Evolutionary conservation across 805 yeast genomes (phyloP).

Genomic region (Saturnispora kantuleensis): DNA sequence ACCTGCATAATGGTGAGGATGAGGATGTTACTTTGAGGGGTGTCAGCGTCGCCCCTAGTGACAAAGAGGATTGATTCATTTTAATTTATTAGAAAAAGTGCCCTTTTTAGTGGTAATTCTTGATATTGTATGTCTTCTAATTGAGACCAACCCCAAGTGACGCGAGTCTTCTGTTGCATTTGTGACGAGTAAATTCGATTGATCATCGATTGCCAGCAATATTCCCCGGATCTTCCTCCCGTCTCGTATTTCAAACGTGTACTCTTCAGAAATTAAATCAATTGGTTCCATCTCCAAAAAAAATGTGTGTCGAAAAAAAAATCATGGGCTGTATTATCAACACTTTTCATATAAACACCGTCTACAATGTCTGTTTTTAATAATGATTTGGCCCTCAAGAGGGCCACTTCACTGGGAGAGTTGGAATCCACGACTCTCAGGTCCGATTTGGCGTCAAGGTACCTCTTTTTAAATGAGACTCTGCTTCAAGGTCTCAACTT

Average conservation of each 20-base stretch:
- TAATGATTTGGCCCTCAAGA: constrained; percentile 20
- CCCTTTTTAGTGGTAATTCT: constrained; percentile 17
- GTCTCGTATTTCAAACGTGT: constrained; percentile 21
- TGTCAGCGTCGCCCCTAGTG: constrained; percentile 29
- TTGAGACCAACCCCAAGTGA: constrained; percentile 44
- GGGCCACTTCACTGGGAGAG: constrained; percentile 17
- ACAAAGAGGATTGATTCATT: constrained; percentile 11
- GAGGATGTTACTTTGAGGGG: constrained; percentile 30
- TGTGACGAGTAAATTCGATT: constrained; percentile 32
- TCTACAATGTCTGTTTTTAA: constrained; percentile 6
- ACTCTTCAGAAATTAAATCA: constrained; percentile 27
- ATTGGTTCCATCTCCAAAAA: constrained; percentile 12
- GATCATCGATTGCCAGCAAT: constrained; percentile 35
- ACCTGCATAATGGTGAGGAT: constrained; percentile 35
- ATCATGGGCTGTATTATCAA: no score
- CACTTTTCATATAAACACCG: no score
- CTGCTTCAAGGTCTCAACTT: constrained; percentile 17
- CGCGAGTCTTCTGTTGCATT: constrained; percentile 30
- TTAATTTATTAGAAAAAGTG: no score
- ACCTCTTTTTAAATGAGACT: constrained; percentile 25
- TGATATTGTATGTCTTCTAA: constrained; percentile 33
- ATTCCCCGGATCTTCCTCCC: constrained; percentile 29
- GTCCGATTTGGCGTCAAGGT: constrained; percentile 27
- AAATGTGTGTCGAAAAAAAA: neutral
- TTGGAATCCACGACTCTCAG: constrained; percentile 24